These are phyloP conservation scores for Nakazawaea pomicola DNA, from an alignment of 805 yeast genomes.

Conservation along the genomic window DNA sequence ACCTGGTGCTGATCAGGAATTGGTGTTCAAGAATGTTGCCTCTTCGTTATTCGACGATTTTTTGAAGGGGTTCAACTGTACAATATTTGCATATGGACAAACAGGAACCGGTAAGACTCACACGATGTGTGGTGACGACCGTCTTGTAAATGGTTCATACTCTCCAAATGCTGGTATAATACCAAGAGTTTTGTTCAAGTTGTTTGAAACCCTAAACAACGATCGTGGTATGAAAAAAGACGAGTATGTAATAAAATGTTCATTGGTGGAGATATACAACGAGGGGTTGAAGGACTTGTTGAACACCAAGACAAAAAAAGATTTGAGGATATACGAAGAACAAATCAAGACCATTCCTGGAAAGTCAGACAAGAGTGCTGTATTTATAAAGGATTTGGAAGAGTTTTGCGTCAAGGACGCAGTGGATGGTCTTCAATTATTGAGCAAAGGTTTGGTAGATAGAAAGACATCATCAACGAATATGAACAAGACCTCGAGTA, in stretches of 20 bases:
- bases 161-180: slow-evolving; percentile 40
- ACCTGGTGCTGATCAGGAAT: slow-evolving; percentile 43
- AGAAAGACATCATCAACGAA: slow-evolving; percentile 70
- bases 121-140: slow-evolving; percentile 51
- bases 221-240: slow-evolving; percentile 15
- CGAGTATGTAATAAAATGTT: slow-evolving; percentile 41
- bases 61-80: slow-evolving; percentile 46
- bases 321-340: slow-evolving; percentile 34
- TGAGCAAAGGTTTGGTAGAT: slow-evolving; percentile 51
- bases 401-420: slow-evolving; percentile 54
- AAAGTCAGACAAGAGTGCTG: slow-evolving; percentile 29
- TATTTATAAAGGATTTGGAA: slow-evolving; percentile 53
- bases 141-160: slow-evolving; percentile 17
- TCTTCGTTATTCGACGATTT: slow-evolving; percentile 44
- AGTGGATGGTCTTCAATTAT: slow-evolving; percentile 48
- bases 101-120: slow-evolving; percentile 60
- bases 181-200: slow-evolving; percentile 40
- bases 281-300: slow-evolving; percentile 42
- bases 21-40: slow-evolving; percentile 41
- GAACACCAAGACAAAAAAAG: slow-evolving; percentile 25
- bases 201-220: slow-evolving; percentile 28
- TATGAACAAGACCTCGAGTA: slow-evolving; percentile 65
- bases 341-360: slow-evolving; percentile 16
- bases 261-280: slow-evolving; percentile 51
- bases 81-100: slow-evolving; percentile 56